phyloP scores from a whole-genome alignment of 1,139 yeast species.

The Eremothecium cymbalariae region DNA sequence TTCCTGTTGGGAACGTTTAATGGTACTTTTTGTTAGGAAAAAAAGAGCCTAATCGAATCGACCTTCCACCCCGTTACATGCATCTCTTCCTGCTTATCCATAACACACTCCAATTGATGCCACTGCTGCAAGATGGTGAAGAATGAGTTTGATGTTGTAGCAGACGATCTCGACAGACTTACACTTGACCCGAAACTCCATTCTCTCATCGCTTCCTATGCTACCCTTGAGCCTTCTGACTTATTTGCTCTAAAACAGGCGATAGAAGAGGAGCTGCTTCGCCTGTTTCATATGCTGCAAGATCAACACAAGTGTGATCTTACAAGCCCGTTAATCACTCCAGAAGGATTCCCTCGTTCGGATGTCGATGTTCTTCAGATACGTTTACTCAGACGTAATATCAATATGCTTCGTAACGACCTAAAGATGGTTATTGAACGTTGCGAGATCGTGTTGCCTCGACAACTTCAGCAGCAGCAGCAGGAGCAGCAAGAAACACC shows the following conservation, averaged over 20 bases:
- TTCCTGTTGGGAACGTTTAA: no score
- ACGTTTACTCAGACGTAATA: conserved; percentile 52
- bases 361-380: conserved; percentile 74
- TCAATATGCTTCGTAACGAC: conserved; percentile 66
- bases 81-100: no score
- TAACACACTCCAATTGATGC: no score
- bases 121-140: no score
- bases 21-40: no score
- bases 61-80: no score
- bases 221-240: conserved; percentile 10
- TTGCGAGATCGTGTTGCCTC: conserved; percentile 41
- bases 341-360: conserved; percentile 77
- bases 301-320: conserved; percentile 42
- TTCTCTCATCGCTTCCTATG: conserved; percentile 2
- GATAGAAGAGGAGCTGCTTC: conserved; percentile 19
- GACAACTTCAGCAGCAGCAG: conserved; percentile 33
- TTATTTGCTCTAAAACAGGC: conserved; percentile 14
- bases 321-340: conserved; percentile 54
- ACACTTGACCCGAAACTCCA: conserved; percentile 1
- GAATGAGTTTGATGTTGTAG: conserved; percentile 8
- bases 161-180: conserved; percentile 8
- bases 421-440: conserved; percentile 42
- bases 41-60: no score
- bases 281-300: conserved; percentile 13
- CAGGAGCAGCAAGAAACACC: conserved; percentile 7